Evolutionary conservation across 768 basidiomycete species (phyloP), one percentile per base, ranked within the genome.

Genomic region (button mushroom (Agaricus bisporus)): DNA sequence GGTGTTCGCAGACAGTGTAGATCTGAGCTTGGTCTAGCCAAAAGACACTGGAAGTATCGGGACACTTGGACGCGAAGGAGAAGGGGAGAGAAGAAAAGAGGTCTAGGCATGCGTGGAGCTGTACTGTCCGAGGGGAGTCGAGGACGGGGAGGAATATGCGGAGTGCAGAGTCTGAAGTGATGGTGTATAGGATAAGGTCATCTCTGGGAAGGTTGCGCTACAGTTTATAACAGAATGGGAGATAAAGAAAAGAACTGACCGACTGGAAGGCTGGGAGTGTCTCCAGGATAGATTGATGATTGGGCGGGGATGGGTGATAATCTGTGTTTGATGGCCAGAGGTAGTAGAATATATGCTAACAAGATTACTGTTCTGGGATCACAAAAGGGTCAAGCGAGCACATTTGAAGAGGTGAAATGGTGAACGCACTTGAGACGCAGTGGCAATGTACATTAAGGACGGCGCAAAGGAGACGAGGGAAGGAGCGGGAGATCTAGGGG

Each of bases 141-240:
- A 97, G 70, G 11, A 97, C 90, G 5, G 94, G 91, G 32, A 89
- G 71, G 66, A 91, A 95, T 61, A 97, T 82, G 20, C 94, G 83
- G 35, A 95, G 66, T 4, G 86, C 86, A 0, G 88, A 81, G 61
- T 94, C 89, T 22, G 82, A 80, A 12, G 94, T 91, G 56, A 90
- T 78, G 35, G 91, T 93, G 64, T 89, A 94, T 3, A 95, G 73
- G 51, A 86, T 82, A 2, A 86, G 72, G 63, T 91, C 88, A 61
- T 86, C 83, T 39, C 89, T 90, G 58, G 4, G 35, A 42, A 54
- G 22, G 29, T 57, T 9, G 59, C 45, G 22, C 17, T 22, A 37
- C 12, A 14, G 35, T 17, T 22, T 18, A 45, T 10, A 11, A 32
- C 2, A 11, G 32, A 7, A 11, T 41, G 38, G 51, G 7, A 25